Percentiles rank a stretch among this genome's conserved stretches.
phyloP scores from a whole-genome alignment of 306 rosid species.

The Medicago arabica region DNA sequence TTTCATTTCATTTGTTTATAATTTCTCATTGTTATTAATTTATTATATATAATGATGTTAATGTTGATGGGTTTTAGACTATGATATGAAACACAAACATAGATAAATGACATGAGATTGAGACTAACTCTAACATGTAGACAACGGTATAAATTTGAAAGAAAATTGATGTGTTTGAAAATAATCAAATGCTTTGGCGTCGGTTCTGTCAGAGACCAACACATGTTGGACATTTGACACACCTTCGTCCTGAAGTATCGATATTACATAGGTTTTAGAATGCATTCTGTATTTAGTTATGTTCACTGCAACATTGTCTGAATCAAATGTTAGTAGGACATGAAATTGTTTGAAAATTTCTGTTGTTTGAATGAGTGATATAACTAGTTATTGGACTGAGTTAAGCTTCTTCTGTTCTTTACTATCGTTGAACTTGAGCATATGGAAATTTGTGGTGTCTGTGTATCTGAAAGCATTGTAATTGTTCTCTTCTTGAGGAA shows the following conservation, averaged over 20 bases:
- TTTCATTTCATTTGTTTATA: conserved; percentile 6
- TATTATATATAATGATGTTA: not conserved
- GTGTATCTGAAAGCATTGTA: not conserved
- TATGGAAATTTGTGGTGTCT: conserved; percentile 3
- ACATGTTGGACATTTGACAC: not conserved
- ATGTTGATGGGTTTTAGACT: conserved; percentile 4
- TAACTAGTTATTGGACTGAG: not conserved
- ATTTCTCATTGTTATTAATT: not conserved
- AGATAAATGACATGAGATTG: not conserved
- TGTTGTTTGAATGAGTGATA: conserved; percentile 6
- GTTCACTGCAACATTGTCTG: not conserved
- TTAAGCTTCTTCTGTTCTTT: not conserved
- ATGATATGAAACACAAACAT: not conserved
- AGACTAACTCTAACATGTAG: not conserved
- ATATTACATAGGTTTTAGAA: not conserved
- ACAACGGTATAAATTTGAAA: not conserved
- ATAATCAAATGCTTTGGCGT: not conserved
- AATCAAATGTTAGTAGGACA: conserved; percentile 7
- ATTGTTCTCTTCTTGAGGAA: conserved; percentile 17
- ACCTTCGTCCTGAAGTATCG: not conserved
- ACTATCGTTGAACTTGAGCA: not conserved
- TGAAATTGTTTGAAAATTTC: not conserved
- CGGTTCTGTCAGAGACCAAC: not conserved
- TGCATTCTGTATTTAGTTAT: not conserved
- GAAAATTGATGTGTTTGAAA: not conserved